Percentiles rank a stretch among this genome's conserved stretches.
Conservation (phyloP, 805 yeast genomes). For the Yarrowia deformans region DNA sequence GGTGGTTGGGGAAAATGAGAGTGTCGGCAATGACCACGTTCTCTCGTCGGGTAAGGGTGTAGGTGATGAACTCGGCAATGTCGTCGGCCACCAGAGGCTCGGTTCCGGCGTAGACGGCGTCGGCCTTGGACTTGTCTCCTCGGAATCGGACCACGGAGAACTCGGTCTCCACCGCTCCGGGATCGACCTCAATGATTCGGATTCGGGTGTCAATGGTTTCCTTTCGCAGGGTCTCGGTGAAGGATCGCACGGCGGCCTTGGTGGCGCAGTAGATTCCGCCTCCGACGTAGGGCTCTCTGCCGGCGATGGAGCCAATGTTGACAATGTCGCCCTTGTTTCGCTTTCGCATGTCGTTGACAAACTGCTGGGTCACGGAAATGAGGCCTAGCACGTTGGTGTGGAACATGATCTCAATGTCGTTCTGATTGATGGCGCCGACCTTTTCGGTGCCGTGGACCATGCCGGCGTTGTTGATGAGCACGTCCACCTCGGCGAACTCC, state of each 20-base stretch:
- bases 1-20: conserved; percentile 83
- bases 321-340: conserved; percentile 70
- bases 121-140: conserved; percentile 68
- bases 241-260: conserved; percentile 66
- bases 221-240: conserved; percentile 68
- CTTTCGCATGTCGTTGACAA: conserved; percentile 72
- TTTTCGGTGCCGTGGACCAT: conserved; percentile 78
- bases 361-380: conserved; percentile 81
- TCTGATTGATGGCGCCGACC: conserved; percentile 70
- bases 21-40: conserved; percentile 82
- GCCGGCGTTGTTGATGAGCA: conserved; percentile 70
- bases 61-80: conserved; percentile 75
- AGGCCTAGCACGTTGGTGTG: conserved; percentile 88
- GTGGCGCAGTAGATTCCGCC: conserved; percentile 77
- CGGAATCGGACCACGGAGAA: conserved; percentile 69
- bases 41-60: conserved; percentile 68
- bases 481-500: conserved; percentile 64
- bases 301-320: conserved; percentile 74
- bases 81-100: conserved; percentile 77
- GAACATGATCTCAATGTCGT: conserved; percentile 77
- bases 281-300: conserved; percentile 72
- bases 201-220: conserved; percentile 75
- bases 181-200: conserved; percentile 76
- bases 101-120: conserved; percentile 68
- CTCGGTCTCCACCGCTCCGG: conserved; percentile 83